Percentiles rank a stretch among this genome's conserved stretches.
These are phyloP conservation scores for Sporothrix humicola DNA, from an alignment of 2,329 filamentous ascomycete genomes.

Conservation along the genomic window DNA sequence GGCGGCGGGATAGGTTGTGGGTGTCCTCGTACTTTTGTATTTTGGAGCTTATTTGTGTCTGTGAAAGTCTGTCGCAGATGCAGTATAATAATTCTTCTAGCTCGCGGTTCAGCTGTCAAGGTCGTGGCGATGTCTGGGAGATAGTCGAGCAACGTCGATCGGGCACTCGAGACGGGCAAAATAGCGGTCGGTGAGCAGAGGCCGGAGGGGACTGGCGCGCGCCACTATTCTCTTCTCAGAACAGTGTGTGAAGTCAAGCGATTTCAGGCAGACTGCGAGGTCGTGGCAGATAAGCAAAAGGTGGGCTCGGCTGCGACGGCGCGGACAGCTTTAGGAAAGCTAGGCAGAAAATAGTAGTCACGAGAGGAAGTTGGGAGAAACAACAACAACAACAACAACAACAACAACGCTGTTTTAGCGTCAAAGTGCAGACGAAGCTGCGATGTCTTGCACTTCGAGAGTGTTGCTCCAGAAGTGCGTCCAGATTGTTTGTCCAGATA, in stretches of 20 bases:
- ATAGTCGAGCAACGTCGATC: slow-evolving; percentile 21
- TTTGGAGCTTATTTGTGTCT: no score
- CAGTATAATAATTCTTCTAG: not conserved
- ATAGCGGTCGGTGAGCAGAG: slow-evolving; percentile 8
- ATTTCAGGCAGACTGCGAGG: not conserved
- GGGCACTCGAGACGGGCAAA: not conserved
- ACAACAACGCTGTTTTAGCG: not conserved
- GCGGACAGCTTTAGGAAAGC: slow-evolving; percentile 10
- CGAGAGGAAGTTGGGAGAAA: not conserved
- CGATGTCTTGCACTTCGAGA: not conserved
- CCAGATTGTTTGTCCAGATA: not conserved
- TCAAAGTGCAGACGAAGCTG: not conserved
- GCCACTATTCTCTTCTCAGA: slow-evolving; percentile 2
- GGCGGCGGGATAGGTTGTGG: not conserved
- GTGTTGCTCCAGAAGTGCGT: not conserved
- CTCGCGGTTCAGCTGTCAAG: slow-evolving; percentile 13
- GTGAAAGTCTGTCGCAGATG: no score
- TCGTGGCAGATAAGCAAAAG: slow-evolving; percentile 18
- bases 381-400: no score
- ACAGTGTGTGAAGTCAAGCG: not conserved
- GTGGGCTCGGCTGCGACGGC: slow-evolving; percentile 29
- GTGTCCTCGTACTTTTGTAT: not conserved
- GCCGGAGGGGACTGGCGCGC: not conserved
- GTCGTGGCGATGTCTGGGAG: slow-evolving; percentile 18
- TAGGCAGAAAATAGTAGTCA: slow-evolving; percentile 13